Percentiles rank a stretch among this genome's conserved stretches.
Evolutionary conservation across 2,329 filamentous ascomycete genomes (phyloP).

Genomic region (Aspergillus amoenus): DNA sequence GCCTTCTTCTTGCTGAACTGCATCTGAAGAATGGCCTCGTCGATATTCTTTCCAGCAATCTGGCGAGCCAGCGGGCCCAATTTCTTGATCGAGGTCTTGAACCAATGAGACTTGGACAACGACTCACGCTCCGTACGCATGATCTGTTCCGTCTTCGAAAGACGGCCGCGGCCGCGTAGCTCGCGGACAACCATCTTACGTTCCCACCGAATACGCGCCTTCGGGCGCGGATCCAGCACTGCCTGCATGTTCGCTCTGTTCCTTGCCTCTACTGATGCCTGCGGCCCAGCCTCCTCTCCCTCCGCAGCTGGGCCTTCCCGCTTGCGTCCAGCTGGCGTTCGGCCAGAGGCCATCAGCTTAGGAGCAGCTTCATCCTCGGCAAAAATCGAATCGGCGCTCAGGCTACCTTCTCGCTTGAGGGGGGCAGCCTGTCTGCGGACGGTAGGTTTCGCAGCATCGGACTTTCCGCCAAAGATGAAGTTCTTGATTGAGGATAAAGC

Average conservation of each 20-base stretch:
- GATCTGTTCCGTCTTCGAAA: constrained; percentile 66
- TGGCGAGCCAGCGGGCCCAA: constrained; percentile 80
- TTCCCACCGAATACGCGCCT: constrained; percentile 71
- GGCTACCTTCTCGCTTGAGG: constrained; percentile 34
- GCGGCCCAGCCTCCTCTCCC: constrained; percentile 10
- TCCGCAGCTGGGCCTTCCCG: constrained; percentile 15
- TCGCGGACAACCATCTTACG: constrained; percentile 79
- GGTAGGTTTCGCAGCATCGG: constrained; percentile 27
- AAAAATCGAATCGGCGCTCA: constrained; percentile 43
- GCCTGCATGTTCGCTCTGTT: constrained; percentile 58
- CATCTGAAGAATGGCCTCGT: constrained; percentile 94
- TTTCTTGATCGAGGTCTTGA: constrained; percentile 91
- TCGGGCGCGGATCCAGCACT: constrained; percentile 73
- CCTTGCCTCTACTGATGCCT: constrained; percentile 32
- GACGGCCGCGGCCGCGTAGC: constrained; percentile 65
- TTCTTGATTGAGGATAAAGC: constrained; percentile 35
- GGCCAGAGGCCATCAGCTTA: constrained; percentile 27
- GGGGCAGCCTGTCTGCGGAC: constrained; percentile 28
- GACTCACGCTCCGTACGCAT: constrained; percentile 63
- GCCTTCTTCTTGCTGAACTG: constrained; percentile 92
- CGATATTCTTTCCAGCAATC: constrained; percentile 88
- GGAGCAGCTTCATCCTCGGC: constrained; percentile 34
- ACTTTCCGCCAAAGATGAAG: constrained; percentile 31
- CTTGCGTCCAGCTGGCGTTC: constrained; percentile 26
- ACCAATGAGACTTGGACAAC: constrained; percentile 63